phyloP scores from a whole-genome alignment of 345 rosid species.

The Passiflora organensis region DNA sequence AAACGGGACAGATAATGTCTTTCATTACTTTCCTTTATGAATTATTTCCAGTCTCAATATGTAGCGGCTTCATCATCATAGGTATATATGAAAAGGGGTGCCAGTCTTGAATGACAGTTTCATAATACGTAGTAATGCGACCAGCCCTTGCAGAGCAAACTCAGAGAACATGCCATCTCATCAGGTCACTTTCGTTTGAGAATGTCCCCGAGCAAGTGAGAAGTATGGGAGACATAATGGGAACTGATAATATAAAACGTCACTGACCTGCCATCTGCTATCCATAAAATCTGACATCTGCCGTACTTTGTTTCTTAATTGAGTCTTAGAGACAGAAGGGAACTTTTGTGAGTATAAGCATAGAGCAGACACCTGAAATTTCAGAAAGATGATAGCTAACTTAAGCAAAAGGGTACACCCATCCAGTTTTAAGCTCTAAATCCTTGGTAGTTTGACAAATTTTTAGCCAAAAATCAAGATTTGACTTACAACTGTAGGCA shows the following conservation, averaged over 20 bases:
- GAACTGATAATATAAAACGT: neutral
- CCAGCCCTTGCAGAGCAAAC: too few species aligned
- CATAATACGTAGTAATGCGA: too few species aligned
- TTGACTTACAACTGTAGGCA: constrained; percentile 49
- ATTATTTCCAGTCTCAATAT: too few species aligned
- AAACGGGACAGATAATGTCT: too few species aligned
- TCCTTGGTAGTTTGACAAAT: too few species aligned
- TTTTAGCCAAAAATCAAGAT: neutral
- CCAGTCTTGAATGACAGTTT: too few species aligned
- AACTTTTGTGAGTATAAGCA: constrained; percentile 65
- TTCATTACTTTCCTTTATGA: too few species aligned
- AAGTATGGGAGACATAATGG: neutral
- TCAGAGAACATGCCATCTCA: too few species aligned
- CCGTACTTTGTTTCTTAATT: constrained; percentile 66
- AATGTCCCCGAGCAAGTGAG: neutral
- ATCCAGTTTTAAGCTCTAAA: neutral
- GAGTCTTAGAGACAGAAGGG: constrained; percentile 61
- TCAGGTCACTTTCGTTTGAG: neutral
- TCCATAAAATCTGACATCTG: constrained; percentile 77
- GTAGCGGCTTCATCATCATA: too few species aligned
- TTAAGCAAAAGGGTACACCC: neutral
- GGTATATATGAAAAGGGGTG: too few species aligned
- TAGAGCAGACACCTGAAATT: constrained; percentile 62
- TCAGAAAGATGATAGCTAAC: constrained; percentile 23
- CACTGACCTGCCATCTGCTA: constrained; percentile 87